A percentile compares a stretch with the other conserved stretches of the same genome.
phyloP scores from a whole-genome alignment of 1,139 yeast species.

The Candida pseudoviswanathii region DNA sequence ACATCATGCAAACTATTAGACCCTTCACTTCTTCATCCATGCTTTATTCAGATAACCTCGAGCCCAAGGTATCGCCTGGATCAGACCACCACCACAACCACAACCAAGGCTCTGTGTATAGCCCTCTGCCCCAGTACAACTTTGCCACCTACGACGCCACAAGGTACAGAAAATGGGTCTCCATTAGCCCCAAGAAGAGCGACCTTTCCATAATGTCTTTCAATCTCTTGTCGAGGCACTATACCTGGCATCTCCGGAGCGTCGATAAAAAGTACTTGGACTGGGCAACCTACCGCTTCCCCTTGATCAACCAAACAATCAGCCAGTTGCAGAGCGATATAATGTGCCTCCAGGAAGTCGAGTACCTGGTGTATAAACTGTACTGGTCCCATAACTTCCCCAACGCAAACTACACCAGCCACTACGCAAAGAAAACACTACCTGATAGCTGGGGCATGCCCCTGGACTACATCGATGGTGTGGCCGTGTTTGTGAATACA shows the following conservation, averaged over 20 bases:
- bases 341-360: conserved; percentile 66
- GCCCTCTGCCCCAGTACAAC: neutral
- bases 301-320: conserved; percentile 42
- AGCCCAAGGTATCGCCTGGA: neutral
- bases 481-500: conserved; percentile 51
- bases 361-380: conserved; percentile 43
- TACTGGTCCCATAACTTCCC: conserved; percentile 42
- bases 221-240: conserved; percentile 57
- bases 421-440: conserved; percentile 49
- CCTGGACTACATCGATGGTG: conserved; percentile 55
- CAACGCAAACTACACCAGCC: conserved; percentile 39
- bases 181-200: conserved; percentile 7
- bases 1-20: conserved; percentile 1
- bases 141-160: conserved; percentile 24
- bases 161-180: conserved; percentile 25
- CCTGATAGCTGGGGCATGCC: conserved; percentile 50
- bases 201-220: conserved; percentile 45
- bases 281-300: conserved; percentile 49
- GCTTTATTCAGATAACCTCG: neutral
- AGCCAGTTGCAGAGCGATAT: conserved; percentile 49
- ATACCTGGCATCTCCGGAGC: conserved; percentile 57
- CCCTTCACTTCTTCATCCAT: neutral
- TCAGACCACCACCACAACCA: neutral
- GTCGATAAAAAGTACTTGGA: conserved; percentile 45
- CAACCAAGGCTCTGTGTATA: neutral